A percentile compares a stretch with the other conserved stretches of the same genome.
Evolutionary conservation across 129 eudicot genomes (phyloP).

Genomic region (Flaveria robusta): DNA sequence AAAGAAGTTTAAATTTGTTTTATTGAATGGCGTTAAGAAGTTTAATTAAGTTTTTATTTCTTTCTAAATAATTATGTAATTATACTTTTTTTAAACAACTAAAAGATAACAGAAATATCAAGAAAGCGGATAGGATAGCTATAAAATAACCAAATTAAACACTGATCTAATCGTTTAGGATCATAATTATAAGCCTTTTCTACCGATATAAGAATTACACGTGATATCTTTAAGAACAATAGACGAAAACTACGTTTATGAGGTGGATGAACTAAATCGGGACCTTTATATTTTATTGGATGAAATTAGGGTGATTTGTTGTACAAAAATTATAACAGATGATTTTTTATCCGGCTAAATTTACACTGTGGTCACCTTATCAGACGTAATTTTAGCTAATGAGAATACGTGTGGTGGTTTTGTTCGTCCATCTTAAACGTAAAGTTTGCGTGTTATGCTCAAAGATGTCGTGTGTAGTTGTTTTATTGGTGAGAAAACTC

Average conservation of each 20-base stretch:
- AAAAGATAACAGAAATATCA: background rate
- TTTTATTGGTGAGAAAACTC: background rate
- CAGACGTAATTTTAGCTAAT: no score
- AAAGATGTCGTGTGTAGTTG: background rate
- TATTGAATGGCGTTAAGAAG: no score
- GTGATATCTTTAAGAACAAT: background rate
- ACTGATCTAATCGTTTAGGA: background rate
- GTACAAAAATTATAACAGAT: background rate
- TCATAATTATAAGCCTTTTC: background rate
- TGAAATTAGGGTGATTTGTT: no score
- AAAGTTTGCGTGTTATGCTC: no score
- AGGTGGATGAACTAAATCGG: background rate
- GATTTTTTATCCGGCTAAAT: background rate
- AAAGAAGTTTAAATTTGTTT: no score
- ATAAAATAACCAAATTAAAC: background rate
- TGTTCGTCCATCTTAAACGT: no score
- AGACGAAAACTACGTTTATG: background rate
- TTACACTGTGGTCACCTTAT: no score
- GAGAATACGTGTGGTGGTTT: no score
- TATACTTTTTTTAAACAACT: no score
- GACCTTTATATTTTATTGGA: background rate
- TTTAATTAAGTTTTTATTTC: no score
- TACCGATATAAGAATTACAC: background rate
- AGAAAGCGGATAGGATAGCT: background rate
- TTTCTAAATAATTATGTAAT: no score